Evolutionary conservation across 2,329 filamentous ascomycete genomes (phyloP), one percentile per base, ranked within the genome.

Genomic region (Helicocarpus griseus): DNA sequence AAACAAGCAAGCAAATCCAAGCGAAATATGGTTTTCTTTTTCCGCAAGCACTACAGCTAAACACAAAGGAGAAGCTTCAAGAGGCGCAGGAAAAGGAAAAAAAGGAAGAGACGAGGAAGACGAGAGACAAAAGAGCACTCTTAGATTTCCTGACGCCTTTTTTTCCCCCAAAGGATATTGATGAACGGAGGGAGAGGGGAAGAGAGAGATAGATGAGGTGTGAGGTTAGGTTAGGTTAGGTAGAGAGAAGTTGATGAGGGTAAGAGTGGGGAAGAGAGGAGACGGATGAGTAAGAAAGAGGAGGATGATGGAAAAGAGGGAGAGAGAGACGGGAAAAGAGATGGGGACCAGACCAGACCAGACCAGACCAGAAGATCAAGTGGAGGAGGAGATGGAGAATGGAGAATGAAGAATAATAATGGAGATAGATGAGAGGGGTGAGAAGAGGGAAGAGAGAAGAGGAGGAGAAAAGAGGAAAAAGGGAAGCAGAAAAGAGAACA

Each of bases 401-500:
- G 26, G 36, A 41, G 35, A 48, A 29, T 13, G 24, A n/a, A n/a
- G n/a, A n/a, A n/a, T n/a, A n/a, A n/a, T n/a, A 26, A 60, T 56
- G 31, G 50, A 40, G 38, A 14, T 13, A 29, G 21, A 29, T n/a
- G 60, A 54, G 58, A 60, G 55, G 55, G 55, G 59, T 54, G 54
- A 51, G 51, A 55, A 24, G 5, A 24, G 26, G 17, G 41, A 19
- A 52, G 47, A 22, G 58, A 58, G 60, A 54, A 50, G 51, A 54
- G 39, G 49, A 57, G 56, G 48, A 51, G 54, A 58, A 46, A 53
- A 48, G 57, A 53, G 54, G 46, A 56, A 50, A 54, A 57, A 59
- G 43, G 49, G 59, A 61, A 62, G 63, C 61, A 60, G 57, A 60
- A 55, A 54, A 56, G 56, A 55, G 53, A 56, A 57, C n/a, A 39